Conservation (phyloP, 768 basidiomycete genomes). For the Filobasidium wieringae region DNA sequence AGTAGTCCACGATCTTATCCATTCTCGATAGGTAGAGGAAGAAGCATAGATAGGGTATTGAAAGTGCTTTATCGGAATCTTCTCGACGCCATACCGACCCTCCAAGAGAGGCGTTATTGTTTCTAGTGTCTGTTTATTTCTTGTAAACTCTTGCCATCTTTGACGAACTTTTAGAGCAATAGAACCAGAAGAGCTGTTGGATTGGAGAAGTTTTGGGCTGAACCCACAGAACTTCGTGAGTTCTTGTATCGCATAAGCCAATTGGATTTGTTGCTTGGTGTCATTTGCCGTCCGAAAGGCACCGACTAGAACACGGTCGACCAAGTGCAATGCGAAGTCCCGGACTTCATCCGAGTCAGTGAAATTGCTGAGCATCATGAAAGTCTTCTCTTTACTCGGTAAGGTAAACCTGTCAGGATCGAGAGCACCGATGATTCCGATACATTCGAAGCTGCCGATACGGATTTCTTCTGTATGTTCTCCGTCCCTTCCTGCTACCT, state of each 20-base stretch:
- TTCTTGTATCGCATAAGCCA: conserved; percentile 87
- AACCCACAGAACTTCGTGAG: conserved; percentile 78
- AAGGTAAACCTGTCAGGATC: conserved; percentile 88
- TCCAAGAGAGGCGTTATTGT: conserved; percentile 74
- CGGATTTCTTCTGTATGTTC: conserved; percentile 60
- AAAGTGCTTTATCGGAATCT: conserved; percentile 37
- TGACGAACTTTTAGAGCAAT: conserved; percentile 56
- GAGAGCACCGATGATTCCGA: conserved; percentile 81
- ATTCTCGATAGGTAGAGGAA: conserved; percentile 78
- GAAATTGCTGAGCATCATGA: conserved; percentile 71
- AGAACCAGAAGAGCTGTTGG: conserved; percentile 40
- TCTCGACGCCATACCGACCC: conserved; percentile 39
- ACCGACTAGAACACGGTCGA: conserved; percentile 70
- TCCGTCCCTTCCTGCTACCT: conserved; percentile 63
- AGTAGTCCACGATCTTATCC: conserved; percentile 82
- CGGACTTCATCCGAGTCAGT: conserved; percentile 62
- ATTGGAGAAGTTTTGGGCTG: conserved; percentile 56
- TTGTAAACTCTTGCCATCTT: conserved; percentile 57
- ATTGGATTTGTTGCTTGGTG: conserved; percentile 73
- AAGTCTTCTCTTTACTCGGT: conserved; percentile 47
- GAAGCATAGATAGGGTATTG: conserved; percentile 66
- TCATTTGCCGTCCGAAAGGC: conserved; percentile 90
- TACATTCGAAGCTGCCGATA: conserved; percentile 69
- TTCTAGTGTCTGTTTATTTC: conserved; percentile 68
- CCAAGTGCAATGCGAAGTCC: conserved; percentile 71